These are phyloP conservation scores for Malus hybrid DNA, from an alignment of 331 rosid genomes.

Conservation along the genomic window DNA sequence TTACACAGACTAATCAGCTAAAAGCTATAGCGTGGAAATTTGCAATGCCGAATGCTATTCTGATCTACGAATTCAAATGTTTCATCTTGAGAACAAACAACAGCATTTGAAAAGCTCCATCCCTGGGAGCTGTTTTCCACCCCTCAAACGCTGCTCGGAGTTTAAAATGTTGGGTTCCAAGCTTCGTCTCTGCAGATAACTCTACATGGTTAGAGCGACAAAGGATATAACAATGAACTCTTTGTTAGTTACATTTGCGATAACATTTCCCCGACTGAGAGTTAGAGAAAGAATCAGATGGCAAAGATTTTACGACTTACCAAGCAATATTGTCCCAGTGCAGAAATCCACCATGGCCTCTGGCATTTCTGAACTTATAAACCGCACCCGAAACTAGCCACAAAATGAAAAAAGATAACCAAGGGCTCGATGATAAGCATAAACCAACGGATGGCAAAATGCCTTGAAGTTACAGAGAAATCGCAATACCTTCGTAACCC, in stretches of 20 bases:
- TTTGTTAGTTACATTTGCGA: neutral
- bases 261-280: neutral
- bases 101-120: neutral
- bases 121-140: neutral
- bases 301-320: constrained; percentile 24
- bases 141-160: neutral
- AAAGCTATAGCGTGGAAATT: neutral
- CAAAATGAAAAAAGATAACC: neutral
- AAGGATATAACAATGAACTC: neutral
- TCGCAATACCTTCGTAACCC: constrained; percentile 77
- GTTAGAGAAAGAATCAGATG: neutral
- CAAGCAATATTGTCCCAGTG: constrained; percentile 81
- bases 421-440: neutral
- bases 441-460: neutral
- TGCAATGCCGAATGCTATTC: neutral
- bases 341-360: constrained; percentile 96
- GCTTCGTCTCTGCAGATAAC: constrained; percentile 28
- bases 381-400: constrained; percentile 64
- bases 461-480: neutral
- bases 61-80: neutral
- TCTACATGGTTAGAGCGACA: constrained; percentile 1
- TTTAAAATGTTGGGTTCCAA: neutral
- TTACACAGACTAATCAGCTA: neutral
- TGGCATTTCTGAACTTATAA: constrained; percentile 63
- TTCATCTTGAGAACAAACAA: neutral